phyloP scores from a whole-genome alignment of 164 flowering plant genomes.

The Vitis vinifera region DNA sequence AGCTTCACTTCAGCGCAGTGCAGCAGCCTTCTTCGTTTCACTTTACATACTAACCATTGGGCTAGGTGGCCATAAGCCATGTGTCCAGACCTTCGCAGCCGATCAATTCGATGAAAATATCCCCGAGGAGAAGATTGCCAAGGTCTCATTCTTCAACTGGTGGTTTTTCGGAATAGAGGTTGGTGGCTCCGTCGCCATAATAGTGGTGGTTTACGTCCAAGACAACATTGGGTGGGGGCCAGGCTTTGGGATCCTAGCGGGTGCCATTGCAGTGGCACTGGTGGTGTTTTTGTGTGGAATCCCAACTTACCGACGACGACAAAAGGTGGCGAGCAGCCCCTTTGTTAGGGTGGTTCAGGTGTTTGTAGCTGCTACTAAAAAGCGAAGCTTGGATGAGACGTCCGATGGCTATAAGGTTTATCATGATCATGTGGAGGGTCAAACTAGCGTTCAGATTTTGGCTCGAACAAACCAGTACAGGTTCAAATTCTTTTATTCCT shows the following conservation, averaged over 20 bases:
- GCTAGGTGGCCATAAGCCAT: conserved; percentile 2
- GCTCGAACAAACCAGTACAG: background rate
- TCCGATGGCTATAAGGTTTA: no score
- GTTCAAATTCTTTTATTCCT: background rate
- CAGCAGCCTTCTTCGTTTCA: background rate
- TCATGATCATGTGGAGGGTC: no score
- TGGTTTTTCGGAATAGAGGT: conserved; percentile 23
- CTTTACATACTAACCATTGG: background rate
- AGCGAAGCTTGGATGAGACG: background rate
- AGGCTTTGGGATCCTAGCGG: conserved; percentile 18
- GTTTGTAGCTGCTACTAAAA: conserved; percentile 15
- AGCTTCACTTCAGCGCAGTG: background rate
- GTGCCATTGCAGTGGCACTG: conserved; percentile 12
- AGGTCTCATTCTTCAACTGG: conserved; percentile 33
- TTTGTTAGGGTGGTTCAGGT: conserved; percentile 16
- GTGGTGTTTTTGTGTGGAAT: conserved; percentile 12
- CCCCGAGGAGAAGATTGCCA: conserved; percentile 1
- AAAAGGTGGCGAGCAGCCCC: conserved; percentile 13
- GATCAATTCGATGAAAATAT: background rate
- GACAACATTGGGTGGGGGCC: conserved; percentile 20
- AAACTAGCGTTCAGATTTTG: background rate
- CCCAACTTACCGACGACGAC: conserved; percentile 12
- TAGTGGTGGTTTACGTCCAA: conserved; percentile 22
- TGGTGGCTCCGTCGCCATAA: conserved; percentile 21
- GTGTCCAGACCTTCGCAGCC: conserved; percentile 1